Percentiles rank a stretch among this genome's conserved stretches.
These are phyloP conservation scores for Dendrocalamus latiflorus DNA, from an alignment of 202 grass and related monocot species.

Conservation along the genomic window DNA sequence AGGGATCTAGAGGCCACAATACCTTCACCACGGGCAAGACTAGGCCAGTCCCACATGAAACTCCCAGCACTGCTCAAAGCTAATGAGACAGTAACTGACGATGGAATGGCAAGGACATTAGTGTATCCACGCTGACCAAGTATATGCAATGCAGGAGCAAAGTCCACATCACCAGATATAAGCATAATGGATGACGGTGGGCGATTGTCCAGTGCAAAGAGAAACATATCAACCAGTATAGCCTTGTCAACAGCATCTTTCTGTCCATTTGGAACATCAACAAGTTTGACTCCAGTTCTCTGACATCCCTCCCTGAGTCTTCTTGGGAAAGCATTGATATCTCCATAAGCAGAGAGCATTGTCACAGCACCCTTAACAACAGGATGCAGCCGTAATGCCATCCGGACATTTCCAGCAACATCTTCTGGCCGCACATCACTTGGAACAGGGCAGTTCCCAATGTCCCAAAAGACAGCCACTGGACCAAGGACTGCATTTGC, in stretches of 20 bases:
- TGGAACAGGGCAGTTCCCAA: conserved; percentile 90
- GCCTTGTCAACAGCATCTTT: conserved; percentile 99
- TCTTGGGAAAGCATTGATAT: conserved; percentile 91
- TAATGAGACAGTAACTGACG: conserved; percentile 66
- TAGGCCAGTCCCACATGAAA: conserved; percentile 92
- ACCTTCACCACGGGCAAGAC: conserved; percentile 72
- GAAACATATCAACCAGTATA: conserved; percentile 97
- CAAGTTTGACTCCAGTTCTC: conserved; percentile 93
- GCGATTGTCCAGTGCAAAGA: conserved; percentile 87
- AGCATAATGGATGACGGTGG: conserved; percentile 95
- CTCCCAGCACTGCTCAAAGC: conserved; percentile 82
- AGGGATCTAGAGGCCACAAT: conserved; percentile 58
- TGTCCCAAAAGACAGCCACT: conserved; percentile 92
- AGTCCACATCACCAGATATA: conserved; percentile 95
- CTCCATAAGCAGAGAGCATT: conserved; percentile 85
- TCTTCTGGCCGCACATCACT: conserved; percentile 85
- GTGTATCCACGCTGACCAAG: conserved; percentile 92
- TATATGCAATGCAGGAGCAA: conserved; percentile 95
- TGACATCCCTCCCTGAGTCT: conserved; percentile 89
- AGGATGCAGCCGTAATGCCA: conserved; percentile 75
- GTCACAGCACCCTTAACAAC: conserved; percentile 65
- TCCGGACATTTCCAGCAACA: conserved; percentile 76
- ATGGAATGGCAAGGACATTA: conserved; percentile 82
- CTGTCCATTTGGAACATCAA: conserved; percentile 92
- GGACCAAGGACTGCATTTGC: conserved; percentile 49